Base-by-base conservation (phyloP, 2,329 filamentous ascomycete species). In the Colletotrichum endophyticum region DNA sequence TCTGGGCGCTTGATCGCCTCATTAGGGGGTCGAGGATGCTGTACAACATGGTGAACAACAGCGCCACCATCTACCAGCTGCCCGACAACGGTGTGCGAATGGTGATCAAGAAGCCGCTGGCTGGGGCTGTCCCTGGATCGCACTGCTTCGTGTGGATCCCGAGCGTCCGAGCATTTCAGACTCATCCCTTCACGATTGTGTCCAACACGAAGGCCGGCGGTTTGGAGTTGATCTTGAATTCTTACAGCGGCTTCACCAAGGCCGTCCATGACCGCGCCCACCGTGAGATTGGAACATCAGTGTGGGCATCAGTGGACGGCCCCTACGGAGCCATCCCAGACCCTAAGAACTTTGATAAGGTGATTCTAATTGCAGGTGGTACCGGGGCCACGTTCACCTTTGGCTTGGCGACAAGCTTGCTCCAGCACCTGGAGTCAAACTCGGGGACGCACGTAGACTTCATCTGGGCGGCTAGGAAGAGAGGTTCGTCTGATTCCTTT, bases 121-220 rank as follows among this genome's bases (percentile, higher is more conserved):
- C 1, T 78, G 79, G 19, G 78, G 73, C 25, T 11, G 66, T 22
- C 6, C 66, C 79, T 0, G 80, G 80, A 34, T 72, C 75, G 1
- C 90, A 92, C 77, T 89, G 88, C 75, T 91, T 90, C 71, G 80
- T 92, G 30, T 92, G 89, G 88, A 86, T 92, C 7, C 91, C 90
- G 0, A 81, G 84, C 3, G 85, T 92, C 44, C 86, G 89, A n/a
- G 75, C 83, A 2, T 84, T 88, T 22, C 87, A 92, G 79, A 89
- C 85, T 1, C 90, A 92, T 77, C 90, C 90, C 0, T 92, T 92
- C 74, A 91, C 89, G 0, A 88, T 91, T 53, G 87, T 89, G 34
- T 81, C 83, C 5, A 87, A 84, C 7, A 82, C 84, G 6, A 84
- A 22, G 28, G 59, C 86, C 0, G 79, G 78, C 2, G 83, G 80